Conservation (phyloP, 495 filamentous ascomycete species). For the Neurospora cerealis region DNA sequence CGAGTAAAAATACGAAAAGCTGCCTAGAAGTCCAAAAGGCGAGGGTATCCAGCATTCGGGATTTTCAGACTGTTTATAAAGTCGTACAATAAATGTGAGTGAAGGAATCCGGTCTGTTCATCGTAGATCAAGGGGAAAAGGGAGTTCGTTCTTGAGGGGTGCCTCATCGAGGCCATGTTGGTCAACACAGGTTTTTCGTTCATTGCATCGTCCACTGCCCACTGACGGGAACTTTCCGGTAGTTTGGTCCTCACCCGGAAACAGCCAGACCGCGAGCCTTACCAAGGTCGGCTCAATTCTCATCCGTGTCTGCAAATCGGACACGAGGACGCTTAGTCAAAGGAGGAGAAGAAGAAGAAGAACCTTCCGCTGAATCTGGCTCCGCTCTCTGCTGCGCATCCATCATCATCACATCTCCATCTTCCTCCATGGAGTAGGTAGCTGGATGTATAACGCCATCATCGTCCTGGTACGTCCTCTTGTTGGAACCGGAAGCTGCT, state of each 20-base stretch:
- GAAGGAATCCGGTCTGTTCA: neutral
- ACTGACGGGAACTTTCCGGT: neutral
- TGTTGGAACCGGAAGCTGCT: neutral
- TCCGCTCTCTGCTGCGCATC: neutral
- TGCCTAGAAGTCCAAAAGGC: neutral
- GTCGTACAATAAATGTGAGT: neutral
- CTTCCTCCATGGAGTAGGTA: neutral
- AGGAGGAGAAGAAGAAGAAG: neutral
- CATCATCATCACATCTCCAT: neutral
- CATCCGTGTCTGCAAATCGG: slow-evolving; percentile 1
- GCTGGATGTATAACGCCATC: neutral
- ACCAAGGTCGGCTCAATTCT: neutral
- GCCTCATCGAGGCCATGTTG: neutral
- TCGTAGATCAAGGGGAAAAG: neutral
- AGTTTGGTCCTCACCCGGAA: neutral
- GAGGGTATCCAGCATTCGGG: neutral
- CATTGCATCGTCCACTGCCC: neutral
- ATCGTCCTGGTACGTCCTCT: neutral
- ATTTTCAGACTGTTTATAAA: neutral
- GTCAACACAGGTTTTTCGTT: neutral
- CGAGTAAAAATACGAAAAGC: neutral
- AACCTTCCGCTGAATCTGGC: neutral
- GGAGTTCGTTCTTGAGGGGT: neutral
- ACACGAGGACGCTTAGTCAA: slow-evolving; percentile 4
- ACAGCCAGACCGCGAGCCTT: neutral